Percentiles rank a stretch among this genome's conserved stretches.
These are phyloP conservation scores for Penicillium thymicola DNA, from an alignment of 2,329 filamentous ascomycete genomes.

Conservation along the genomic window DNA sequence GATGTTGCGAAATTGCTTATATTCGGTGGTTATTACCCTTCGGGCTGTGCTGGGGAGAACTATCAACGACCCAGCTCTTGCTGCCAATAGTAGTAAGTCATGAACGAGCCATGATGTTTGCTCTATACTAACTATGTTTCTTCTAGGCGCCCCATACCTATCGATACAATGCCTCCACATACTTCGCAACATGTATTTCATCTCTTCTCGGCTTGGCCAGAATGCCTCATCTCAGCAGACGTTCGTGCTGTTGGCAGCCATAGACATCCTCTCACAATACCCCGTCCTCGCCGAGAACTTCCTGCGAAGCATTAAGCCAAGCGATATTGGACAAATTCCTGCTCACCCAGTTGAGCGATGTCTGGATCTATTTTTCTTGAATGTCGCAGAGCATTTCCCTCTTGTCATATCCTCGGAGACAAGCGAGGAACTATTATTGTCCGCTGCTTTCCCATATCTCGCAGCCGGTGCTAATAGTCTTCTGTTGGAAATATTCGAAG, in stretches of 20 bases:
- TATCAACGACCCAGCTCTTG: constrained; percentile 55
- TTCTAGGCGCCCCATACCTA: constrained; percentile 59
- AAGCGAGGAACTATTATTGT: constrained; percentile 70
- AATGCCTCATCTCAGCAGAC: constrained; percentile 77
- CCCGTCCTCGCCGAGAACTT: constrained; percentile 64
- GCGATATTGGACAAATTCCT: constrained; percentile 55
- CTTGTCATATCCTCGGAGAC: constrained; percentile 62
- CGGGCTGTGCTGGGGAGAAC: constrained; percentile 68
- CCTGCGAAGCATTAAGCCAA: constrained; percentile 60
- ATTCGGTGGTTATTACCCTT: constrained; percentile 70
- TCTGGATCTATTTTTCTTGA: constrained; percentile 85
- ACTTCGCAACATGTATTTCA: constrained; percentile 76
- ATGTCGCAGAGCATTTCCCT: constrained; percentile 79
- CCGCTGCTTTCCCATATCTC: constrained; percentile 72
- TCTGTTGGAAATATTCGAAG: constrained; percentile 74
- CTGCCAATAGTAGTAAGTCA: constrained; percentile 50
- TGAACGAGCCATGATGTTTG: neutral
- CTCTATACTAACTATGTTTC: constrained; percentile 7
- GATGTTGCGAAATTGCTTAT: constrained; percentile 70
- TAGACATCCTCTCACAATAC: constrained; percentile 76
- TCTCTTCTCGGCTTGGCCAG: constrained; percentile 70
- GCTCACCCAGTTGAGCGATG: constrained; percentile 65
- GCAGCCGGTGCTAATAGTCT: constrained; percentile 55
- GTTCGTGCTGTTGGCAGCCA: constrained; percentile 76
- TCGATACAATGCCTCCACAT: constrained; percentile 69